Evolutionary conservation across 495 filamentous ascomycete genomes (phyloP), one percentile per base, ranked within the genome.

Genomic region (Jackrogersella minutella): DNA sequence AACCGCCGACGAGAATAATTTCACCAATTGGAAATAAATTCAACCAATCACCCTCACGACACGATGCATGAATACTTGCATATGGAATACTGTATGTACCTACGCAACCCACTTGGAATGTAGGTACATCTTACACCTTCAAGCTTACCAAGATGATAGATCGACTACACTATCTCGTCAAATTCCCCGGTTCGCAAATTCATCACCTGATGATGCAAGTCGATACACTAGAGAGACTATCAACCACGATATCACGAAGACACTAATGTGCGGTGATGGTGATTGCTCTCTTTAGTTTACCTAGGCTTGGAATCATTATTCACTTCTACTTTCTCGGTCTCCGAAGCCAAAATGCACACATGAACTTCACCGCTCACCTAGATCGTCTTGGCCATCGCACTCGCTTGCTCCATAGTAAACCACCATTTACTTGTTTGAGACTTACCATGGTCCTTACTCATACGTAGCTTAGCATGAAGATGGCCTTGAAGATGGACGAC

Each of bases 1-100:
- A 72, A 52, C 74, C 74, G 74, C 74, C 66, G 62, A 44, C 56
- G 60, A 71, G 44, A 49, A 59, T 41, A 55, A 26, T 58, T 30
- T 24, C 22, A 31, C 37, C 58, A 62, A 57, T 62, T 43, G 30
- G 9, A n/a, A n/a, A n/a, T n/a, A n/a, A 55, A 26, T 58, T 30
- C n/a, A n/a, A 31, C 37, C 58, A 62, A 57, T 62, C 36, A 21
- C 5, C 49, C 39, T 50, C 14, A 52, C 57, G 52, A 63, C 66
- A 68, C 68, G 63, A 55, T 37, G 64, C 58, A 68, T 62, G 50
- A 36, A 58, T 14, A 58, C 50, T 53, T 37, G 46, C 56, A 55
- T 66, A 50, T 39, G 24, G 39, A 34, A 51, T 59, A 24, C 37
- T 17, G 57, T 52, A 22, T n/a, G n/a, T n/a, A n/a, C n/a, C 49